A percentile compares a stretch with the other conserved stretches of the same genome.
These are phyloP conservation scores for Colletotrichum cereale DNA, from an alignment of 2,329 filamentous ascomycete genomes.

Conservation along the genomic window DNA sequence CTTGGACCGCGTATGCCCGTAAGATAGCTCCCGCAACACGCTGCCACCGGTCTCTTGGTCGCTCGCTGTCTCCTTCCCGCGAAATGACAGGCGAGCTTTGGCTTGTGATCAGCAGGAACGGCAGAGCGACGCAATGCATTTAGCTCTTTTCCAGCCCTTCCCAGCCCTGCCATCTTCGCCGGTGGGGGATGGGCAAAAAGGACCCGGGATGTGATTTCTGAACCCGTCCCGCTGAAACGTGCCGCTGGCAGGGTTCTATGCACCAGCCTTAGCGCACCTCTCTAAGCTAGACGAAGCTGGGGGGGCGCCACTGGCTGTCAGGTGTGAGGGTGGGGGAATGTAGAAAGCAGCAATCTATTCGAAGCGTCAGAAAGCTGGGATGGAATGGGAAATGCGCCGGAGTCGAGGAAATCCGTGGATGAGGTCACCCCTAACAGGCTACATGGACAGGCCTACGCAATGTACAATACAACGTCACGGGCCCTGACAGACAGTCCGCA, in stretches of 20 bases:
- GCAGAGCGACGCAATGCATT: slow-evolving; percentile 4
- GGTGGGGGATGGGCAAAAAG: slow-evolving; percentile 12
- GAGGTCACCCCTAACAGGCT: slow-evolving; percentile 31
- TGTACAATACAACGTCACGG: slow-evolving; percentile 19
- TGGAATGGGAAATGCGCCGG: slow-evolving; percentile 6
- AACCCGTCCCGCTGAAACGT: slow-evolving; percentile 38
- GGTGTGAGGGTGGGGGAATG: slow-evolving; percentile 21
- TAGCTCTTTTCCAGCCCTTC: not conserved
- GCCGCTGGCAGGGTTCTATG: slow-evolving; percentile 21
- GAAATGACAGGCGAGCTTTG: not conserved
- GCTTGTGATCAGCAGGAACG: slow-evolving; percentile 11
- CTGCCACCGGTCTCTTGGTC: not conserved
- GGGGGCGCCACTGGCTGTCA: slow-evolving; percentile 3
- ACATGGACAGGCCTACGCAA: slow-evolving; percentile 25
- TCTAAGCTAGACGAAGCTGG: slow-evolving; percentile 1
- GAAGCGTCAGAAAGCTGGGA: slow-evolving; percentile 41
- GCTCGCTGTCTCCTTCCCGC: not conserved
- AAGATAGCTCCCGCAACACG: not conserved
- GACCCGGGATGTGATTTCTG: slow-evolving; percentile 30
- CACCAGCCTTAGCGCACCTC: slow-evolving; percentile 26
- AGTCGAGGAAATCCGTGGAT: slow-evolving; percentile 7
- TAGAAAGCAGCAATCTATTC: slow-evolving; percentile 36
- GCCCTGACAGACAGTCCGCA: not conserved
- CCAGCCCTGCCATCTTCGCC: slow-evolving; percentile 25
- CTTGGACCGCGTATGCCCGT: not conserved